These are phyloP conservation scores for Glutinoglossum americanum DNA, from an alignment of 495 filamentous ascomycete species.

Conservation along the genomic window DNA sequence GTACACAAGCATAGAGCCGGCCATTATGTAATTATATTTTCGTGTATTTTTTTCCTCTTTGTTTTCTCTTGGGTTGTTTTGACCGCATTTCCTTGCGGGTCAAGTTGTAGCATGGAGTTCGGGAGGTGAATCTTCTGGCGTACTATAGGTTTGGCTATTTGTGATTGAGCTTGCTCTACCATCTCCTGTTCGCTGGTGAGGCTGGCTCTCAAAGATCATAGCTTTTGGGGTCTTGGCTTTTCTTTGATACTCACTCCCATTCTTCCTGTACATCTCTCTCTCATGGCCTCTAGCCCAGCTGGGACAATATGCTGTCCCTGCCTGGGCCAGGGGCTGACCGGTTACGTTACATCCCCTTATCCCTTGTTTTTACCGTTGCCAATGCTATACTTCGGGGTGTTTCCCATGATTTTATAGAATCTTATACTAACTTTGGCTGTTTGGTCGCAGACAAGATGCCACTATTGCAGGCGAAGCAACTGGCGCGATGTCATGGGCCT, in stretches of 20 bases:
- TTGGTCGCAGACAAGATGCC: conserved; percentile 30
- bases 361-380: not conserved
- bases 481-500: conserved; percentile 95
- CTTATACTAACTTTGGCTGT: conserved; percentile 7
- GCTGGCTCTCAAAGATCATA: not conserved
- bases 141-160: conserved; percentile 3
- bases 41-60: not conserved
- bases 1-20: not conserved
- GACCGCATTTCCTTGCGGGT: not conserved
- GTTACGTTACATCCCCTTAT: conserved; percentile 26
- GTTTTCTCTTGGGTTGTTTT: not conserved
- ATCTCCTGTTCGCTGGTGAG: not conserved
- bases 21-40: not conserved
- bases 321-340: conserved; percentile 29
- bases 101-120: not conserved
- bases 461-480: conserved; percentile 64
- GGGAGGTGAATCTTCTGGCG: not conserved
- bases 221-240: not conserved
- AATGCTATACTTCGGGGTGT: not conserved
- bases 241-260: not conserved
- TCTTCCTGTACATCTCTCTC: not conserved
- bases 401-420: not conserved
- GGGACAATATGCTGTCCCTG: conserved; percentile 17
- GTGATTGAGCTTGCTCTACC: not conserved
- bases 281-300: conserved; percentile 3